Evolutionary conservation across 192 early-diverging fungal species (phyloP).

Genomic region (Gryganskiella cystojenkinii): DNA sequence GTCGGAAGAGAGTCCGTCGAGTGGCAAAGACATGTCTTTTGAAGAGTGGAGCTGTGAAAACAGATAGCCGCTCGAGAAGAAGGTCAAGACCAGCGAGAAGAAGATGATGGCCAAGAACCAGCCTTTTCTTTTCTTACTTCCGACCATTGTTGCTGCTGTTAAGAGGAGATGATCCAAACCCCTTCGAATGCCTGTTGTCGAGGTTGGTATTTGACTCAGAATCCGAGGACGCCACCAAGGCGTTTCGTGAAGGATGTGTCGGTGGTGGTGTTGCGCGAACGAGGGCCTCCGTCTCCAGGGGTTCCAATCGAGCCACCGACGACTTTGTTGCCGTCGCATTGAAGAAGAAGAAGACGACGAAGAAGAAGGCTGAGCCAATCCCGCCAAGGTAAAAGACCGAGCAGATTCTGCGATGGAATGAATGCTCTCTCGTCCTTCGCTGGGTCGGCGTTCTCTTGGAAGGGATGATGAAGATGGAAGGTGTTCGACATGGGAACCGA

Average conservation of each 20-base stretch:
- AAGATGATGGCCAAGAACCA: constrained; percentile 43
- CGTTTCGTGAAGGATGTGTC: background rate
- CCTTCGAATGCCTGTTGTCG: no score
- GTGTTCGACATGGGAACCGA: constrained; percentile 15
- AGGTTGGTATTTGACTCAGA: background rate
- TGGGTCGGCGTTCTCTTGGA: constrained; percentile 1
- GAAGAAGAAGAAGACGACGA: background rate
- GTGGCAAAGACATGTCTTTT: constrained; percentile 2
- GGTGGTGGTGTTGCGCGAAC: background rate
- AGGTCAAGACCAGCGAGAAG: constrained; percentile 30
- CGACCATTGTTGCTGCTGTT: background rate
- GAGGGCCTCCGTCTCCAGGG: background rate
- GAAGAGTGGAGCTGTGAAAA: constrained; percentile 29
- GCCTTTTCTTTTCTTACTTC: constrained; percentile 31
- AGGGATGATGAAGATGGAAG: constrained; percentile 2
- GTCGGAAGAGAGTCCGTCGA: background rate
- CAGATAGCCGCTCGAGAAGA: constrained; percentile 29
- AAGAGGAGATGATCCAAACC: background rate
- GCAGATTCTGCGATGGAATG: background rate
- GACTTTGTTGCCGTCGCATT: background rate
- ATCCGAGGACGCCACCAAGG: constrained; percentile 17
- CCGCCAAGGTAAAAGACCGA: background rate
- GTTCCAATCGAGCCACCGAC: constrained; percentile 14
- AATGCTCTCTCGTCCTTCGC: constrained; percentile 14
- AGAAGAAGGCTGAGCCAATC: no score